phyloP scores from a whole-genome alignment of 495 filamentous ascomycete species.

The Penicillium ucsense region DNA sequence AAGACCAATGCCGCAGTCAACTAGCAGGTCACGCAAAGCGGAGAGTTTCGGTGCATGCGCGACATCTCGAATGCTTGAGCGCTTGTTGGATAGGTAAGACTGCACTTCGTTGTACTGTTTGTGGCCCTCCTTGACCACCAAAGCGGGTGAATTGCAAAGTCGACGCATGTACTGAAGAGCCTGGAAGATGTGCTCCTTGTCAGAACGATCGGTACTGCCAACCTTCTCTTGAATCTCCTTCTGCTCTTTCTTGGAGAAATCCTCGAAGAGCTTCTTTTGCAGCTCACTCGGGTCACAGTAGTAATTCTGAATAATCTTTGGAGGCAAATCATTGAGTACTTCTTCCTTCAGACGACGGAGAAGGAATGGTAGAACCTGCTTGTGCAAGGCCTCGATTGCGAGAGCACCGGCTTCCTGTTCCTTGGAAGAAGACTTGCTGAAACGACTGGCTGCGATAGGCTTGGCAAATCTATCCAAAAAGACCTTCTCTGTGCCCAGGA shows the following conservation, averaged over 20 bases:
- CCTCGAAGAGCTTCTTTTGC: conserved; percentile 89
- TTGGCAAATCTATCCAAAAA: conserved; percentile 97
- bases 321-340: conserved; percentile 89
- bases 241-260: conserved; percentile 88
- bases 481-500: conserved; percentile 96
- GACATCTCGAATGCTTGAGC: conserved; percentile 69
- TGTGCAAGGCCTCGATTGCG: conserved; percentile 93
- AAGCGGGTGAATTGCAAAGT: conserved; percentile 90
- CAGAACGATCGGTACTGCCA: conserved; percentile 68
- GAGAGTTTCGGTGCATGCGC: conserved; percentile 86
- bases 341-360: conserved; percentile 96
- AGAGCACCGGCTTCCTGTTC: conserved; percentile 96
- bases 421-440: conserved; percentile 93
- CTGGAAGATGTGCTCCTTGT: conserved; percentile 98
- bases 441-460: conserved; percentile 88
- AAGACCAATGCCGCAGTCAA: conserved; percentile 91
- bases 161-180: conserved; percentile 99
- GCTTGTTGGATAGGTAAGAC: conserved; percentile 55
- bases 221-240: conserved; percentile 72
- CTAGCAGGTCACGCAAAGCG: conserved; percentile 77
- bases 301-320: conserved; percentile 98
- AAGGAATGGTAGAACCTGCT: conserved; percentile 94
- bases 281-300: conserved; percentile 97
- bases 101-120: conserved; percentile 83
- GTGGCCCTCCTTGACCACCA: conserved; percentile 90